These are phyloP conservation scores for Suillus sp. DNA, from an alignment of 768 basidiomycete genomes.

Conservation along the genomic window DNA sequence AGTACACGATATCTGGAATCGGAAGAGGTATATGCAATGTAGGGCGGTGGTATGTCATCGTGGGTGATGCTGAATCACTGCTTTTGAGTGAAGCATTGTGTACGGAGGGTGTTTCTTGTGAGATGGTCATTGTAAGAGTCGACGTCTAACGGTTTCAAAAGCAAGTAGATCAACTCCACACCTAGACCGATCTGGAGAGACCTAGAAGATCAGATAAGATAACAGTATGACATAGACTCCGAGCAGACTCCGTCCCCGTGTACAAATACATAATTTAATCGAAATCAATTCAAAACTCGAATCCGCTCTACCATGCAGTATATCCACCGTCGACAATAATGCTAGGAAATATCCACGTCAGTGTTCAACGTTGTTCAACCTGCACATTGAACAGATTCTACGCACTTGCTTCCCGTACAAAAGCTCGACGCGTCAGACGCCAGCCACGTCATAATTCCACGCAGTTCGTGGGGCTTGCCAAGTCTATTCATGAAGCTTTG, in stretches of 20 bases:
- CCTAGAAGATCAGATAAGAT: conserved; percentile 1
- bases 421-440: conserved; percentile 69
- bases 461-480: conserved; percentile 63
- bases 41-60: conserved; percentile 48
- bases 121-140: neutral
- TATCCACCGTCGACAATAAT: conserved; percentile 16
- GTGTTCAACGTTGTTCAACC: neutral
- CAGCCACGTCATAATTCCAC: conserved; percentile 66
- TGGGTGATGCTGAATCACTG: conserved; percentile 30
- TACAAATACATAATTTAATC: neutral
- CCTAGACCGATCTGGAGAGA: neutral
- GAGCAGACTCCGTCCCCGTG: neutral
- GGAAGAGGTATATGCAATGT: conserved; percentile 46
- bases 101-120: neutral
- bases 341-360: neutral
- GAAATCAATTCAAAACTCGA: neutral
- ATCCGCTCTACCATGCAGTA: conserved; percentile 11
- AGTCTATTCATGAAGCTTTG: conserved; percentile 65
- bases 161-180: neutral
- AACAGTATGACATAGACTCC: neutral
- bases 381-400: conserved; percentile 17
- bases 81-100: neutral
- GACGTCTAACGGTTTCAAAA: neutral
- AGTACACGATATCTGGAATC: conserved; percentile 53
- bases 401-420: conserved; percentile 76